Evolutionary conservation across 2,329 filamentous ascomycete species (phyloP).

Genomic region (Aspergillus sp.): DNA sequence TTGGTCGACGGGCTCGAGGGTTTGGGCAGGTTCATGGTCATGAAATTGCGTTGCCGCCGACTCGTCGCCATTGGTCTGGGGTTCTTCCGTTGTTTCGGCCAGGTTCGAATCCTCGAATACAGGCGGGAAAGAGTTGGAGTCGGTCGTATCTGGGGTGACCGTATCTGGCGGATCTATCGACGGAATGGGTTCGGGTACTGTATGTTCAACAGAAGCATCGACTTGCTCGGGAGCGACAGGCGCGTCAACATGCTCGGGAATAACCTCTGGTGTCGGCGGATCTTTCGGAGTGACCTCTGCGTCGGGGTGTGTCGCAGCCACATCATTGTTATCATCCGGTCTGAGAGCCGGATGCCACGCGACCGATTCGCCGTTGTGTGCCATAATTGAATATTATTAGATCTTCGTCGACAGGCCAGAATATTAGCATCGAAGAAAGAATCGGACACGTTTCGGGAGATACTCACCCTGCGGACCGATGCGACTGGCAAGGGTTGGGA

Average conservation of each 20-base stretch:
- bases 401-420: slow-evolving; percentile 13
- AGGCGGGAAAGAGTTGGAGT: not conserved
- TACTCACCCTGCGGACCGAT: slow-evolving; percentile 21
- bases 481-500: slow-evolving; percentile 9
- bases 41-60: not conserved
- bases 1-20: not conserved
- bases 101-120: not conserved
- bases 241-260: not conserved
- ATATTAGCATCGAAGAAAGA: slow-evolving; percentile 19
- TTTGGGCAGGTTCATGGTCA: not conserved
- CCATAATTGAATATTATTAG: slow-evolving; percentile 21
- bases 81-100: not conserved
- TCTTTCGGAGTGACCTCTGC: not conserved
- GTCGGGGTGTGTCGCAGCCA: slow-evolving; percentile 9
- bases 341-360: slow-evolving; percentile 59
- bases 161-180: not conserved
- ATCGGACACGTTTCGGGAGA: slow-evolving; percentile 31
- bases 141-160: not conserved
- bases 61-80: not conserved
- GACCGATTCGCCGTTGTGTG: slow-evolving; percentile 24
- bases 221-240: not conserved
- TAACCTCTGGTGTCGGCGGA: not conserved
- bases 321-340: slow-evolving; percentile 36
- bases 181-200: not conserved
- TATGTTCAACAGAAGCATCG: not conserved